These are phyloP conservation scores for Candida takata DNA, from an alignment of 805 yeast species.

Conservation along the genomic window DNA sequence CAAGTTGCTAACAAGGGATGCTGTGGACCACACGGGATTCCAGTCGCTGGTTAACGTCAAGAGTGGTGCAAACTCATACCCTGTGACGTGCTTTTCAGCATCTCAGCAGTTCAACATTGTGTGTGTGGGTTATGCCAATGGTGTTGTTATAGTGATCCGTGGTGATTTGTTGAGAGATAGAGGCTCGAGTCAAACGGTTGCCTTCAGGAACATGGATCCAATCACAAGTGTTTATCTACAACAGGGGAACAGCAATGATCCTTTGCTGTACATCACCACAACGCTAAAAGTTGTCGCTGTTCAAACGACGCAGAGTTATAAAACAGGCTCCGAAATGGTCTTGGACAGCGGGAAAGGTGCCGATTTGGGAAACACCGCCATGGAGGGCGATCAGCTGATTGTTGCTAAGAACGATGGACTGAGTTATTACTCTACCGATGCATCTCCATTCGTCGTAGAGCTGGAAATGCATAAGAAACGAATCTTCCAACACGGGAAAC, in stretches of 20 bases:
- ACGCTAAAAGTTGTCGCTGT: slow-evolving; percentile 65
- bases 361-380: slow-evolving; percentile 35
- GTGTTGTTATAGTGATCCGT: slow-evolving; percentile 70
- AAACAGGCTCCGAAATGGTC: slow-evolving; percentile 49
- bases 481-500: slow-evolving; percentile 42
- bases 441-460: slow-evolving; percentile 46
- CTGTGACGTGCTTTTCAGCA: slow-evolving; percentile 59
- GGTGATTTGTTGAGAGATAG: slow-evolving; percentile 87
- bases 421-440: slow-evolving; percentile 50
- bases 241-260: slow-evolving; percentile 32
- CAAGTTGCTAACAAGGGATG: slow-evolving; percentile 30
- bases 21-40: slow-evolving; percentile 35
- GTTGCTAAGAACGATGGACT: slow-evolving; percentile 62
- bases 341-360: slow-evolving; percentile 43
- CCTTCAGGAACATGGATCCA: slow-evolving; percentile 68
- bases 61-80: slow-evolving; percentile 72
- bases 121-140: slow-evolving; percentile 79
- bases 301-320: slow-evolving; percentile 71
- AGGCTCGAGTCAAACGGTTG: slow-evolving; percentile 80
- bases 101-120: slow-evolving; percentile 52
- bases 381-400: slow-evolving; percentile 42
- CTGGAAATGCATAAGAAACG: slow-evolving; percentile 51
- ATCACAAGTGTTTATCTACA: slow-evolving; percentile 68
- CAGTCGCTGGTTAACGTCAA: slow-evolving; percentile 56
- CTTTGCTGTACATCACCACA: slow-evolving; percentile 63